Percentiles rank a stretch among this genome's conserved stretches.
Conservation (phyloP, 768 basidiomycete genomes). For the Galerina sulciceps region DNA sequence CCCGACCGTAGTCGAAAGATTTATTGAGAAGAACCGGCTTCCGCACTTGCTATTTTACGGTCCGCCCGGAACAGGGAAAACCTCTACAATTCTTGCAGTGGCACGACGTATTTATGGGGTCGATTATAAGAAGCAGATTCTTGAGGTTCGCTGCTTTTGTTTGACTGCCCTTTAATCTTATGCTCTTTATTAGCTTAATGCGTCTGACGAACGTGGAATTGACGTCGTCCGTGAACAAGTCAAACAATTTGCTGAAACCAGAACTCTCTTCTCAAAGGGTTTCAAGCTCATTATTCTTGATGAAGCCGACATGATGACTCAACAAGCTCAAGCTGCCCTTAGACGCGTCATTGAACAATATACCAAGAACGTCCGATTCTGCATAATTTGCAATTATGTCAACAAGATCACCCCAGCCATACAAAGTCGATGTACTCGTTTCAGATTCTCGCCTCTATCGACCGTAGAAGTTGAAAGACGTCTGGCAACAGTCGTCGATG, state of each 20-base stretch:
- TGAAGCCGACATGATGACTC: constrained; percentile 99
- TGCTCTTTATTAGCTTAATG: constrained; percentile 75
- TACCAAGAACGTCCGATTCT: constrained; percentile 98
- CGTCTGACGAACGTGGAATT: constrained; percentile 97
- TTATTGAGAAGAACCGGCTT: constrained; percentile 92
- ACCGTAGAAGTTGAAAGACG: constrained; percentile 85
- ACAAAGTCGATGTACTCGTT: constrained; percentile 97
- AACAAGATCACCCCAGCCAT: constrained; percentile 99
- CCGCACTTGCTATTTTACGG: constrained; percentile 98
- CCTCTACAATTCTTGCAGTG: constrained; percentile 94
- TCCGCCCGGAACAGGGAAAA: constrained; percentile 98
- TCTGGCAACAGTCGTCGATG: constrained; percentile 75
- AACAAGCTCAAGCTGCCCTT: constrained; percentile 94
- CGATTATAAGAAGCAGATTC: constrained; percentile 87
- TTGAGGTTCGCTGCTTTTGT: constrained; percentile 65
- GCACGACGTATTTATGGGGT: constrained; percentile 92
- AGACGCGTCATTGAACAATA: constrained; percentile 98
- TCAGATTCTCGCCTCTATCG: constrained; percentile 94
- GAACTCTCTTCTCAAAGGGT: constrained; percentile 88
- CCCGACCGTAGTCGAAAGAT: constrained; percentile 79
- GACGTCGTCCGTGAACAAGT: constrained; percentile 99
- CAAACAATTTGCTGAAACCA: constrained; percentile 96
- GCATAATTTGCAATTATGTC: constrained; percentile 99
- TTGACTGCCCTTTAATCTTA: not conserved
- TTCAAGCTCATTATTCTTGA: constrained; percentile 98